Percentiles rank a stretch among this genome's conserved stretches.
Conservation (phyloP, 148 eudicot species). For the Rhododendron griersonianum region DNA sequence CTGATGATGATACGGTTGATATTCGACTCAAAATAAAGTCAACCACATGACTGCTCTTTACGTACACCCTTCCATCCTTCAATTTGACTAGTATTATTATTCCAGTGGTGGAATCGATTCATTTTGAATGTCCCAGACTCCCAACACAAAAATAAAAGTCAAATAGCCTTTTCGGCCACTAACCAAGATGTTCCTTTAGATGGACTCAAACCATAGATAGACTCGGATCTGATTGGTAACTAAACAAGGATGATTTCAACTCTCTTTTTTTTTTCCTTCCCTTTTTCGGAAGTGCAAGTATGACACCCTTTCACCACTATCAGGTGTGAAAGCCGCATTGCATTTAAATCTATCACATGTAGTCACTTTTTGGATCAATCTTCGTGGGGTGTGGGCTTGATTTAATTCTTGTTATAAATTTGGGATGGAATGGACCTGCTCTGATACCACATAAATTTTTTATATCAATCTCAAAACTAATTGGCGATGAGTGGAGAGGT, state of each 20-base stretch:
- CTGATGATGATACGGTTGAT: background rate
- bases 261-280: background rate
- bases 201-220: background rate
- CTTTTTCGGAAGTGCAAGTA: background rate
- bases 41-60: background rate
- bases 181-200: background rate
- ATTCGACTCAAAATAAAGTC: background rate
- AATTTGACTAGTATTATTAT: background rate
- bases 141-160: background rate
- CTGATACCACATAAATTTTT: too few relatives aligned
- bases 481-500: too few relatives aligned
- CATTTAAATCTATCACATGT: too few relatives aligned
- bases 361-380: too few relatives aligned
- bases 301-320: too few relatives aligned
- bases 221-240: background rate
- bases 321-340: too few relatives aligned
- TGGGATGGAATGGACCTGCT: background rate
- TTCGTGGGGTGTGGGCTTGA: too few relatives aligned
- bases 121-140: background rate
- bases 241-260: background rate
- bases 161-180: background rate
- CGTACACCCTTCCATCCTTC: background rate
- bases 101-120: background rate
- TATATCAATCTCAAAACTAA: background rate
- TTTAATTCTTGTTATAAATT: too few relatives aligned